phyloP scores from a whole-genome alignment of 2,329 filamentous ascomycete genomes.

The Thelonectria rubi region DNA sequence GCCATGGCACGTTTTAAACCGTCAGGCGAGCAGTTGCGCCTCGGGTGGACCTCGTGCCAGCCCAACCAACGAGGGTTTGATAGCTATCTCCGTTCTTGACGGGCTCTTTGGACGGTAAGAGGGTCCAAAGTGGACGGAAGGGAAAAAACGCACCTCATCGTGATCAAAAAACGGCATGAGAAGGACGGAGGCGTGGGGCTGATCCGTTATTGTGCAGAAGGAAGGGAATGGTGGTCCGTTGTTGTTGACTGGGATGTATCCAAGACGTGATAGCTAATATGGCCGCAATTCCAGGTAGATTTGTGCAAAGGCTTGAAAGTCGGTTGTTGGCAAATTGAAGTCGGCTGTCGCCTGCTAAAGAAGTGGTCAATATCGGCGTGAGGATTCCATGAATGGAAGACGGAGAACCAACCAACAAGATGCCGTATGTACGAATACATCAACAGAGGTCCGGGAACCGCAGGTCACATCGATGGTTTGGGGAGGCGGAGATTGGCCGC shows the following conservation, averaged over 20 bases:
- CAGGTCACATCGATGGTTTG: conserved; percentile 10
- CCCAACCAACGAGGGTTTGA: conserved; percentile 5
- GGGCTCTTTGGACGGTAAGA: conserved; percentile 2
- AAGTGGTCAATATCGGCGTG: too few relatives aligned
- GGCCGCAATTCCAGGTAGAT: too few relatives aligned
- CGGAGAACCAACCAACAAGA: not conserved
- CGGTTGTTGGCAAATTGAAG: too few relatives aligned
- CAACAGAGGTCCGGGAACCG: conserved; percentile 11
- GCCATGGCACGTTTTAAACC: conserved; percentile 31
- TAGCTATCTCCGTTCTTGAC: conserved; percentile 25
- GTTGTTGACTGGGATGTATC: not conserved
- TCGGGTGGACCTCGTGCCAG: not conserved
- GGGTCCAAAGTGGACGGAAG: conserved; percentile 4
- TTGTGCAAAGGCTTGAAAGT: too few relatives aligned
- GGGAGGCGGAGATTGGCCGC: conserved; percentile 19
- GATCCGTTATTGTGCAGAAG: conserved; percentile 18
- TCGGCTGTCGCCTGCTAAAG: too few relatives aligned
- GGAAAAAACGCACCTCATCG: conserved; percentile 9
- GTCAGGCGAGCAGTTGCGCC: conserved; percentile 11
- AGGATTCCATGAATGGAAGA: not conserved
- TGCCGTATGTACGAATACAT: not conserved
- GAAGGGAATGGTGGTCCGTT: not conserved
- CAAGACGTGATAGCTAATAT: too few relatives aligned
- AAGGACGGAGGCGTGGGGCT: conserved; percentile 18
- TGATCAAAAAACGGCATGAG: conserved; percentile 10